Evolutionary conservation across 2,329 filamentous ascomycete species (phyloP).

Genomic region (Fusarium fujikuroi): DNA sequence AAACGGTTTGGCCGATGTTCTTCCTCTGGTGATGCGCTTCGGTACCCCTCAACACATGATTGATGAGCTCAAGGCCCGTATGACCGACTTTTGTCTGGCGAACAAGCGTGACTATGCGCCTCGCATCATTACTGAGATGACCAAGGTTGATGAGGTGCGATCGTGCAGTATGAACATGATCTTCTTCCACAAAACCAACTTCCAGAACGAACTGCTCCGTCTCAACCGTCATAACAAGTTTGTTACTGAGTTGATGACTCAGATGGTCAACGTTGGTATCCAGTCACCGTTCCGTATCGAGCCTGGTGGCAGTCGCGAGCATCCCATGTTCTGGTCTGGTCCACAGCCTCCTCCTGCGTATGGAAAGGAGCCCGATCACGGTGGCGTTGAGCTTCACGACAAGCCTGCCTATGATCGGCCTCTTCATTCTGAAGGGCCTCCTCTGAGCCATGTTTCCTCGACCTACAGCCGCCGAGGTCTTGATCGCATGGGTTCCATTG

Average conservation of each 20-base stretch:
- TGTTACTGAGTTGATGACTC: conserved; percentile 88
- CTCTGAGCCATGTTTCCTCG: conserved; percentile 23
- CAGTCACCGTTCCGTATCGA: conserved; percentile 74
- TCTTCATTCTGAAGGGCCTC: conserved; percentile 23
- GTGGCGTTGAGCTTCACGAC: conserved; percentile 20
- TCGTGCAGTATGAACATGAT: conserved; percentile 90
- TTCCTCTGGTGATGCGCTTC: conserved; percentile 87
- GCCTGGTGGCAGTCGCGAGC: conserved; percentile 75
- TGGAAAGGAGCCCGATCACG: conserved; percentile 43
- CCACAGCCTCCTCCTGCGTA: conserved; percentile 51
- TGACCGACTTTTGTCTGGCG: conserved; percentile 82
- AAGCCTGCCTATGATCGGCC: conserved; percentile 10
- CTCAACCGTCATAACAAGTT: conserved; percentile 94
- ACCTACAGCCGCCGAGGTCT: conserved; percentile 29
- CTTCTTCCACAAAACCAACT: conserved; percentile 98
- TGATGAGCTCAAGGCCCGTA: conserved; percentile 79
- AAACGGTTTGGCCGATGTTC: conserved; percentile 85
- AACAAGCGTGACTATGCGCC: conserved; percentile 92
- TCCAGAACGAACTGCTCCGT: conserved; percentile 93
- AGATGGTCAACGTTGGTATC: conserved; percentile 85
- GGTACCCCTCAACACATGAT: conserved; percentile 87
- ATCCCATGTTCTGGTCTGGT: conserved; percentile 68
- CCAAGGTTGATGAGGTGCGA: conserved; percentile 82
- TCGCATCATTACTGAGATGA: conserved; percentile 88
- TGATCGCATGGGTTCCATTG: conserved; percentile 46